phyloP scores from a whole-genome alignment of 805 yeast genomes.

The Diddensiella caesifluorescens region DNA sequence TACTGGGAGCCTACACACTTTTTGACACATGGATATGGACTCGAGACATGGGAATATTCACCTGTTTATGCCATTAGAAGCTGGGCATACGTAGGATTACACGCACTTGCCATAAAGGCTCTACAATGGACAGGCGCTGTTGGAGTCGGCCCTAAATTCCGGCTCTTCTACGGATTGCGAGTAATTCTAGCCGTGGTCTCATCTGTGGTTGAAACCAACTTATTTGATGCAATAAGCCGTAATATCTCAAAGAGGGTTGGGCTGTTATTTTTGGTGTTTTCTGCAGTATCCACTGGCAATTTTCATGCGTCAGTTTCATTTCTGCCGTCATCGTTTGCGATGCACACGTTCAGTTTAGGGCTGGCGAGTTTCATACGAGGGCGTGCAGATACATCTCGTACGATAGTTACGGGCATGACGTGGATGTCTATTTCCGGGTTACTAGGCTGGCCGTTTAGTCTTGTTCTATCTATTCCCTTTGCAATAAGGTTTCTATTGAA shows the following conservation, averaged over 20 bases:
- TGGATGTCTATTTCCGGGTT: constrained; percentile 64
- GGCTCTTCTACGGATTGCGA: constrained; percentile 51
- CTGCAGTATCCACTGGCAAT: constrained; percentile 70
- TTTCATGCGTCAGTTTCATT: constrained; percentile 83
- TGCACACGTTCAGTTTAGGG: constrained; percentile 39
- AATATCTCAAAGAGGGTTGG: constrained; percentile 40
- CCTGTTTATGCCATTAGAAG: constrained; percentile 85
- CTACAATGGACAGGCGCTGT: constrained; percentile 13
- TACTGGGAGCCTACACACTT: constrained; percentile 93
- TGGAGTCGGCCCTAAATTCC: constrained; percentile 21
- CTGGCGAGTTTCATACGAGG: constrained; percentile 23
- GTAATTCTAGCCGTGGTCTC: constrained; percentile 38
- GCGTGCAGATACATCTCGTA: constrained; percentile 4
- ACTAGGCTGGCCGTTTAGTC: constrained; percentile 87
- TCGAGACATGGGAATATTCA: constrained; percentile 95
- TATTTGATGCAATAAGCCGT: constrained; percentile 41
- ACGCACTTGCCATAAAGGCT: constrained; percentile 27
- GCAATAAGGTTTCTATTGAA: constrained; percentile 30
- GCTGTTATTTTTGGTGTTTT: constrained; percentile 57
- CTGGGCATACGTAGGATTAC: constrained; percentile 64
- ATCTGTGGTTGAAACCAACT: constrained; percentile 47
- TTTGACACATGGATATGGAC: constrained; percentile 74
- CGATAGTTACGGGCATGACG: constrained; percentile 22
- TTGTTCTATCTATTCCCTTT: constrained; percentile 62
- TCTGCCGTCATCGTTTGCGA: constrained; percentile 76